These are phyloP conservation scores for Berkeleyomyces rouxiae DNA, from an alignment of 2,329 filamentous ascomycete genomes.

Conservation along the genomic window DNA sequence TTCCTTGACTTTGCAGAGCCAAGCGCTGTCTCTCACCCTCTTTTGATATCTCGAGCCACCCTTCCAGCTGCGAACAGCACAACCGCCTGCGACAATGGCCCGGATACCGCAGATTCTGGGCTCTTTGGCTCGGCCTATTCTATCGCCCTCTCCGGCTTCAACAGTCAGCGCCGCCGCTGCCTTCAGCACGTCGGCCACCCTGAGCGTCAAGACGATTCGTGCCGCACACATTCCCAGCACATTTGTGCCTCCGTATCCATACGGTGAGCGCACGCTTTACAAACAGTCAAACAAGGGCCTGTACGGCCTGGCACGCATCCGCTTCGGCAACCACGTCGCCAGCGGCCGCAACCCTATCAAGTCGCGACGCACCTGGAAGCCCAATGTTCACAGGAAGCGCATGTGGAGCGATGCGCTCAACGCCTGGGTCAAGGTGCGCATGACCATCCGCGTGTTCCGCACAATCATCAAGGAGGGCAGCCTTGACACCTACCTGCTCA, in stretches of 20 bases:
- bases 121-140: background rate
- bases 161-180: background rate
- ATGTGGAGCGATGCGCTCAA: constrained; percentile 48
- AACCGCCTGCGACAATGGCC: background rate
- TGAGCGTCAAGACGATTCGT: constrained; percentile 26
- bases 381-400: constrained; percentile 53
- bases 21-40: background rate
- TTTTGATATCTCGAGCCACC: background rate
- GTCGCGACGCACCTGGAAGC: constrained; percentile 55
- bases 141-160: background rate
- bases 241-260: constrained; percentile 52
- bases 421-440: constrained; percentile 46
- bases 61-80: background rate
- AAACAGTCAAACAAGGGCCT: constrained; percentile 67
- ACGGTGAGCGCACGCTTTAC: constrained; percentile 52
- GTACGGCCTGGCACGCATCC: constrained; percentile 53
- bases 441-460: constrained; percentile 53
- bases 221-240: constrained; percentile 29
- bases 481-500: constrained; percentile 79
- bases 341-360: constrained; percentile 51
- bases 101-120: background rate
- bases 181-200: constrained; percentile 24
- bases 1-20: background rate
- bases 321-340: constrained; percentile 66
- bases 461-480: constrained; percentile 68